phyloP scores from a whole-genome alignment of 768 basidiomycete species.

The Phylloporus scabripes region DNA sequence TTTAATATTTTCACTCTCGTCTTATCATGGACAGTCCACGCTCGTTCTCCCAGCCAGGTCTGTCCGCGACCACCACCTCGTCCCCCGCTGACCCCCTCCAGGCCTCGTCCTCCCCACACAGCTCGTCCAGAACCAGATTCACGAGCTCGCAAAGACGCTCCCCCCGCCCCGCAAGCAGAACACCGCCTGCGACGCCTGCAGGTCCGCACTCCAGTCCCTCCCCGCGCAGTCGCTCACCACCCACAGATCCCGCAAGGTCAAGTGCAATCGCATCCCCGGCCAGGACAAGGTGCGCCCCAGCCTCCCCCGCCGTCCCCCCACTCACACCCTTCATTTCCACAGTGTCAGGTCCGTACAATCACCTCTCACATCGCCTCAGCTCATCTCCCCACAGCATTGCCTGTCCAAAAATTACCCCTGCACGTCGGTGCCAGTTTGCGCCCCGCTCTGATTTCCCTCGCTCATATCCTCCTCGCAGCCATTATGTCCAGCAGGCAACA shows the following conservation, averaged over 20 bases:
- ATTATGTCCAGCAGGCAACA: slow-evolving; percentile 79
- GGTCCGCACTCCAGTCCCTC: slow-evolving; percentile 36
- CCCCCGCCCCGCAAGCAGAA: slow-evolving; percentile 90
- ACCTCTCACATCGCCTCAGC: slow-evolving; percentile 4
- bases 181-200: slow-evolving; percentile 91
- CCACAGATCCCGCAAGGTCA: slow-evolving; percentile 77
- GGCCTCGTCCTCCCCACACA: slow-evolving; percentile 60
- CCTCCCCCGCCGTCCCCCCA: slow-evolving; percentile 1
- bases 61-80: background rate
- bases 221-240: slow-evolving; percentile 4
- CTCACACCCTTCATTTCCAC: slow-evolving; percentile 19
- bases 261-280: slow-evolving; percentile 77
- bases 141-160: slow-evolving; percentile 72
- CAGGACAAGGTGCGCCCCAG: slow-evolving; percentile 64
- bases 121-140: slow-evolving; percentile 74
- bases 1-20: slow-evolving; percentile 15
- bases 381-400: slow-evolving; percentile 56
- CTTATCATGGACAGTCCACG: slow-evolving; percentile 28
- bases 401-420: slow-evolving; percentile 84
- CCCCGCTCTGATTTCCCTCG: slow-evolving; percentile 15
- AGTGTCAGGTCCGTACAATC: slow-evolving; percentile 60
- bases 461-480: slow-evolving; percentile 38
- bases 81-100: slow-evolving; percentile 20
- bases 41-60: slow-evolving; percentile 33
- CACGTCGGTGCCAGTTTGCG: slow-evolving; percentile 57